Evolutionary conservation across 169 alveolate genomes (phyloP).

Genomic region (Cryptosporidium andersoni): DNA sequence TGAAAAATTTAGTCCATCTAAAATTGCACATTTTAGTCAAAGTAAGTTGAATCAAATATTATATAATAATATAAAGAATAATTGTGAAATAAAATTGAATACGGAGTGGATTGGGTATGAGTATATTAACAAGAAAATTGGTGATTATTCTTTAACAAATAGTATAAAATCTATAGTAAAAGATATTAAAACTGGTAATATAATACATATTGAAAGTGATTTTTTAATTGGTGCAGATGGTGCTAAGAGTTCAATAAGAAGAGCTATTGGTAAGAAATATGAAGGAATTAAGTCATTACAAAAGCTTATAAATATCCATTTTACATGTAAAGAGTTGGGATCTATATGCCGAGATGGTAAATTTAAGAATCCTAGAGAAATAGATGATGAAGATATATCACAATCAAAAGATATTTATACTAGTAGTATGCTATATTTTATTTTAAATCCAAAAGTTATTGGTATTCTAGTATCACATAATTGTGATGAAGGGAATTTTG

Average conservation of each 20-base stretch:
- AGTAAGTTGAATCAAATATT: conserved; percentile 4
- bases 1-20: not conserved
- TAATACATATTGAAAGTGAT: conserved; percentile 79
- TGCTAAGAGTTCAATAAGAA: conserved; percentile 73
- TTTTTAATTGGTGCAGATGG: conserved; percentile 78
- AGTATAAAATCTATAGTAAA: conserved; percentile 43
- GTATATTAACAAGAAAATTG: not conserved
- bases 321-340: conserved; percentile 80
- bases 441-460: conserved; percentile 79
- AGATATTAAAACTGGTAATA: conserved; percentile 63
- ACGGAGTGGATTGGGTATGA: conserved; percentile 9
- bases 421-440: conserved; percentile 87
- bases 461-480: conserved; percentile 89
- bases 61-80: not conserved
- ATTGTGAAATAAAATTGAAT: not conserved
- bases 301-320: conserved; percentile 87
- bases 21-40: conserved; percentile 3
- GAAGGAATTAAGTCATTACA: conserved; percentile 74
- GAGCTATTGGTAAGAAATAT: conserved; percentile 54
- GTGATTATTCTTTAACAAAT: not conserved
- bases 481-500: conserved; percentile 87
- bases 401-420: conserved; percentile 7
- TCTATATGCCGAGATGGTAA: conserved; percentile 70
- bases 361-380: not conserved
- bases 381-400: not conserved